A percentile compares a stretch with the other conserved stretches of the same genome.
phyloP scores from a whole-genome alignment of 345 rosid genomes.

The Murraya paniculata region DNA sequence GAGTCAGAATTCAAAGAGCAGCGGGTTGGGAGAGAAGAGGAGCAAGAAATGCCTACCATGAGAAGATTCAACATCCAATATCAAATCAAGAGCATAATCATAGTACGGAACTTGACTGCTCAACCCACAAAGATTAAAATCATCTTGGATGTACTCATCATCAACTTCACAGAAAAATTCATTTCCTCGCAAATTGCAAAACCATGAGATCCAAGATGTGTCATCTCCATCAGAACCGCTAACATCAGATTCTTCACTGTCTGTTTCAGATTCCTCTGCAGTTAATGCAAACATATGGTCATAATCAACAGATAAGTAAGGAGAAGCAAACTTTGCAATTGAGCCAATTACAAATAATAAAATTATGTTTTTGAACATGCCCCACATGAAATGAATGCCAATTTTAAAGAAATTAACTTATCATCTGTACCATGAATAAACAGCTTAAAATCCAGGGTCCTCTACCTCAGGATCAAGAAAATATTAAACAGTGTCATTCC shows the following conservation, averaged over 20 bases:
- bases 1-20: neutral
- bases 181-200: constrained; percentile 91
- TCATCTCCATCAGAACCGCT: constrained; percentile 94
- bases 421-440: neutral
- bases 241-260: constrained; percentile 77
- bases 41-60: constrained; percentile 52
- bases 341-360: neutral
- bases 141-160: constrained; percentile 95
- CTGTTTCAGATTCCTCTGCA: constrained; percentile 77
- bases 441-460: neutral
- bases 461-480: neutral
- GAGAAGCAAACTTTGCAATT: neutral
- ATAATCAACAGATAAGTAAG: constrained; percentile 2
- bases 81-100: constrained; percentile 91
- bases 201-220: constrained; percentile 99
- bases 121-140: constrained; percentile 93
- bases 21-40: neutral
- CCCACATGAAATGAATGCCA: neutral
- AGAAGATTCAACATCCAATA: constrained; percentile 88
- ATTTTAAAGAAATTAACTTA: neutral
- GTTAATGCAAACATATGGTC: constrained; percentile 6
- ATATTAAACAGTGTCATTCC: neutral
- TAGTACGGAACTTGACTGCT: constrained; percentile 97
- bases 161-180: constrained; percentile 98
- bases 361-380: neutral